These are phyloP conservation scores for Leccinum boreale DNA, from an alignment of 768 basidiomycete species.

Conservation along the genomic window DNA sequence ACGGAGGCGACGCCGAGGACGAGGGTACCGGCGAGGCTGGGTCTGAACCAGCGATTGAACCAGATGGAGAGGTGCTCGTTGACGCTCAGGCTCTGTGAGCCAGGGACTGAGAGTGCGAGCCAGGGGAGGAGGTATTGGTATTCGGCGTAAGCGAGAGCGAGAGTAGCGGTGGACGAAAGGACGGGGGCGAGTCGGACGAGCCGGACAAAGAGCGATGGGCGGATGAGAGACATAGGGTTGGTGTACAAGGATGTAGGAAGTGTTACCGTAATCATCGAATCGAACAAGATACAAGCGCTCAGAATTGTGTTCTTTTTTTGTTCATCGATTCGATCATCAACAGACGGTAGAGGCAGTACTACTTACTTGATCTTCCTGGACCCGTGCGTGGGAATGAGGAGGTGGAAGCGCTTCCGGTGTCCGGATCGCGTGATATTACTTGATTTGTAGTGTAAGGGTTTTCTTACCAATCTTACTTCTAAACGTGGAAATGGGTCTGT, in stretches of 20 bases:
- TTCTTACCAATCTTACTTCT: no score
- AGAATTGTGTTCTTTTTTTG: no score
- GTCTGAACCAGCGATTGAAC: background rate
- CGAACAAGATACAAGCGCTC: no score
- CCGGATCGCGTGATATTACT: no score
- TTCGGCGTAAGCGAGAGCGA: conserved; percentile 2
- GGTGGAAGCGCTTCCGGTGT: no score
- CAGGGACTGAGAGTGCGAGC: background rate
- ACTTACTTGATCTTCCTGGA: no score
- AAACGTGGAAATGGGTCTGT: no score
- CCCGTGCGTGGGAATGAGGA: no score
- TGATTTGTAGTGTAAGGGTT: no score
- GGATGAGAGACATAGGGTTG: background rate
- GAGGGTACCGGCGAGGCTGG: background rate
- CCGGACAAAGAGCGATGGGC: background rate
- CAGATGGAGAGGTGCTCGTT: background rate
- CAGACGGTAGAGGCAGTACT: no score
- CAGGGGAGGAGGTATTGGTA: background rate
- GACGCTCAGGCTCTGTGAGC: background rate
- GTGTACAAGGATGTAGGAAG: background rate
- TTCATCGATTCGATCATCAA: no score
- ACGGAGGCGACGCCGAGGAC: background rate
- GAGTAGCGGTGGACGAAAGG: conserved; percentile 2
- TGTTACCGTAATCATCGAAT: background rate
- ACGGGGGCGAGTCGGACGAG: background rate